phyloP scores from a whole-genome alignment of 176 grass and related monocot species.

The Dendrocalamus sinicus region DNA sequence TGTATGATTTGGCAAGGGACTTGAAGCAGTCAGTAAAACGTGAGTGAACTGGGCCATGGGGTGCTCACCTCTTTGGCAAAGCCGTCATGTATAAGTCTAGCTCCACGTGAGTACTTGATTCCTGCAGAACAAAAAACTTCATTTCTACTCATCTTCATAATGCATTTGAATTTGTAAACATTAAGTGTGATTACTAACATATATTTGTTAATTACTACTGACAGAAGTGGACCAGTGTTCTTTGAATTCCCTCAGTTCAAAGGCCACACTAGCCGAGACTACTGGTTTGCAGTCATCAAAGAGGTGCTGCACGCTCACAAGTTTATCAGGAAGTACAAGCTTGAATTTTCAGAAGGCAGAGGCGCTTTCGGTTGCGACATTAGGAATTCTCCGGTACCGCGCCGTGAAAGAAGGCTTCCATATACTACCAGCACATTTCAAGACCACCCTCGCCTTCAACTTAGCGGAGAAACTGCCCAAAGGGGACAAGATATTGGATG shows the following conservation, averaged over 20 bases:
- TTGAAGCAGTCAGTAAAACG: constrained; percentile 78
- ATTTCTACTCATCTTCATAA: neutral
- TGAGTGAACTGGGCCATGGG: constrained; percentile 88
- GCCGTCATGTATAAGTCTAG: constrained; percentile 94
- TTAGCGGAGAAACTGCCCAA: constrained; percentile 92
- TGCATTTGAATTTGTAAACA: neutral
- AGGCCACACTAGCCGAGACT: constrained; percentile 57
- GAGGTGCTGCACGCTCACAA: constrained; percentile 86
- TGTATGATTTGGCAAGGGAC: constrained; percentile 79
- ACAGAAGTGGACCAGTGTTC: neutral
- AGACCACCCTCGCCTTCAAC: constrained; percentile 86
- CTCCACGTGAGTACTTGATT: constrained; percentile 60
- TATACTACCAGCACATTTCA: constrained; percentile 73
- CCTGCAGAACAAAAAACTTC: neutral
- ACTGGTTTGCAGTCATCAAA: constrained; percentile 90
- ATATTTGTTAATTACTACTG: neutral
- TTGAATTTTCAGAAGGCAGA: constrained; percentile 69
- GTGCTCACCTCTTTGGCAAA: constrained; percentile 92
- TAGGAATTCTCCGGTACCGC: constrained; percentile 78
- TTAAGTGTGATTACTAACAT: neutral
- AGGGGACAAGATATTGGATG: constrained; percentile 90
- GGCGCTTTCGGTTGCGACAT: constrained; percentile 64
- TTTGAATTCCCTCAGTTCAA: too few relatives aligned
- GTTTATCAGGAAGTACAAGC: constrained; percentile 82
- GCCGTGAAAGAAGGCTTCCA: constrained; percentile 79